A percentile compares a stretch with the other conserved stretches of the same genome.
These are phyloP conservation scores for Podila epicladia DNA, from an alignment of 192 early-diverging fungal genomes.

Conservation along the genomic window DNA sequence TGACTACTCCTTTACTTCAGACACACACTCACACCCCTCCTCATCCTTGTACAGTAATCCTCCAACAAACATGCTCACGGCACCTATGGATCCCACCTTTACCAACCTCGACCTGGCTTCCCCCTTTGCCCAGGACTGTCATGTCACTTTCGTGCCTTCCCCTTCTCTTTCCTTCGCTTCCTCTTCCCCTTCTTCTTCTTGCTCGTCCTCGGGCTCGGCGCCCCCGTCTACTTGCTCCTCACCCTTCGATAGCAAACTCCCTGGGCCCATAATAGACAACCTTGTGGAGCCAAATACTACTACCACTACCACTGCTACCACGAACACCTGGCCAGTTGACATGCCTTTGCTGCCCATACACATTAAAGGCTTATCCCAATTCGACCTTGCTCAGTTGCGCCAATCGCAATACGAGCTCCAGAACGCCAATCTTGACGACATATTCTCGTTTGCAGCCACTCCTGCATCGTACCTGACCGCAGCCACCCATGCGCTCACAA, in stretches of 20 bases:
- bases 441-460: constrained; percentile 15
- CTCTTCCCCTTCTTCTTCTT: no score
- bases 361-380: constrained; percentile 2
- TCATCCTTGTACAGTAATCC: not conserved
- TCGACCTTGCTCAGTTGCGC: constrained; percentile 24
- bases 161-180: not conserved
- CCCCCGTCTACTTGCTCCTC: no score
- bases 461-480: constrained; percentile 37
- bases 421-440: constrained; percentile 24
- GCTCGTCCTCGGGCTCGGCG: no score
- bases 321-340: not conserved
- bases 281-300: not conserved
- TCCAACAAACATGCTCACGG: not conserved
- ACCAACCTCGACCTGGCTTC: not conserved
- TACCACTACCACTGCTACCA: not conserved
- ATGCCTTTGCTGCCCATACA: constrained; percentile 2
- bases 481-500: constrained; percentile 28
- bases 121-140: not conserved
- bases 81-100: not conserved
- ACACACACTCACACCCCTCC: no score
- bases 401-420: constrained; percentile 14
- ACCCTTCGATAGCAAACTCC: no score
- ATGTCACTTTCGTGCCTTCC: not conserved
- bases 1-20: no score
- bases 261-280: no score